phyloP scores from a whole-genome alignment of 169 alveolate genomes.

The Plasmodium relictum region DNA sequence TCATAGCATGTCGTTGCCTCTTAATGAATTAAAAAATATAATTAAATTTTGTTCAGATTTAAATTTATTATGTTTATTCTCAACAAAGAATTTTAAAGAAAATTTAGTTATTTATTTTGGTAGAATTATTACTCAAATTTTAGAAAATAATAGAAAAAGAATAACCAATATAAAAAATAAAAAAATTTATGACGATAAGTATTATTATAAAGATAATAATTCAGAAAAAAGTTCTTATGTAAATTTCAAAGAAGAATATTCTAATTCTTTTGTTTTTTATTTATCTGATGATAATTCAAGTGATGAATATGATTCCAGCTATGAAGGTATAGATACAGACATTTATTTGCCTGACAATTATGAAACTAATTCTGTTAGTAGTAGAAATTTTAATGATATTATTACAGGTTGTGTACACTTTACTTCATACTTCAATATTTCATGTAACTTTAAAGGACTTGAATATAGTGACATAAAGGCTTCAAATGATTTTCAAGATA shows the following conservation, averaged over 20 bases:
- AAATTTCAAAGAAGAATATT: background rate
- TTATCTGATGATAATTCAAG: slow-evolving; percentile 64
- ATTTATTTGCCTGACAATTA: background rate
- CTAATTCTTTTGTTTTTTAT: slow-evolving; percentile 16
- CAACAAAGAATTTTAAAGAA: slow-evolving; percentile 70
- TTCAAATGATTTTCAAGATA: background rate
- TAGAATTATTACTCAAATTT: slow-evolving; percentile 30
- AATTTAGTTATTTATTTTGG: slow-evolving; percentile 61
- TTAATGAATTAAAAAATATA: slow-evolving; percentile 25
- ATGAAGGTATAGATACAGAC: slow-evolving; percentile 22
- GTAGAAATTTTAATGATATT: background rate
- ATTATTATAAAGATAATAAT: background rate
- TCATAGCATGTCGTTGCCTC: slow-evolving; percentile 56
- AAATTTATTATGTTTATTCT: slow-evolving; percentile 51
- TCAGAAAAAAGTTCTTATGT: background rate
- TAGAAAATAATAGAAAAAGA: slow-evolving; percentile 38
- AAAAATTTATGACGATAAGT: background rate
- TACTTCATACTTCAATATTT: slow-evolving; percentile 51
- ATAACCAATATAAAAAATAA: background rate
- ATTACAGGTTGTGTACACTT: slow-evolving; percentile 60
- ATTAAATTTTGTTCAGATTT: slow-evolving; percentile 68
- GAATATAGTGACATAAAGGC: background rate
- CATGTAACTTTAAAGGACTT: slow-evolving; percentile 45
- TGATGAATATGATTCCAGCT: slow-evolving; percentile 42
- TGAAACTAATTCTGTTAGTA: background rate